A percentile compares a stretch with the other conserved stretches of the same genome.
phyloP scores from a whole-genome alignment of 2,329 filamentous ascomycete species.

The Elsinoe australis region DNA sequence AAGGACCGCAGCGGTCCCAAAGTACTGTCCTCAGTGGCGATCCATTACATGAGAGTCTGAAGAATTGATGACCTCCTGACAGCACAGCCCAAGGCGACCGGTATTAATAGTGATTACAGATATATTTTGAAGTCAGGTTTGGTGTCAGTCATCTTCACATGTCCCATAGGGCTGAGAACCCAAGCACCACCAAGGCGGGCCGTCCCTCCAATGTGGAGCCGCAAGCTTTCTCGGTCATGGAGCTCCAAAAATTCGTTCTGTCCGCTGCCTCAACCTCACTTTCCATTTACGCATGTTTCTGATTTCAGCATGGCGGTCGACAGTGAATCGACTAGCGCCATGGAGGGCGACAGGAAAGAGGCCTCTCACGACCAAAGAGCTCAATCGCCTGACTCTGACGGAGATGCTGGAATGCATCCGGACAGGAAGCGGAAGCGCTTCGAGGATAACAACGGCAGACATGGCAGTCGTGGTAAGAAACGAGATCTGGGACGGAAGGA shows the following conservation, averaged over 20 bases:
- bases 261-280: not conserved
- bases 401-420: constrained; percentile 8
- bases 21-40: not conserved
- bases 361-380: not conserved
- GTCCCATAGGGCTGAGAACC: constrained; percentile 6
- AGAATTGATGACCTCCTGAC: not conserved
- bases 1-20: constrained; percentile 7
- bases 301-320: constrained; percentile 12
- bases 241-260: not conserved
- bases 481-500: constrained; percentile 59
- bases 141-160: not conserved
- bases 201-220: too few relatives aligned
- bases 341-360: constrained; percentile 1
- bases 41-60: too few relatives aligned
- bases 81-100: too few relatives aligned
- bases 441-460: constrained; percentile 27
- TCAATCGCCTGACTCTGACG: constrained; percentile 2
- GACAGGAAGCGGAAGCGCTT: constrained; percentile 22
- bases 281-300: constrained; percentile 1
- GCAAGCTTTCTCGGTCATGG: not conserved
- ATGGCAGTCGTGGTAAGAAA: constrained; percentile 44
- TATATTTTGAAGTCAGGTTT: not conserved
- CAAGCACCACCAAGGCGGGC: too few relatives aligned
- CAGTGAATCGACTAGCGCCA: constrained; percentile 2
- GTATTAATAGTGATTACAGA: not conserved